Percentiles rank a stretch among this genome's conserved stretches.
Evolutionary conservation across 2,329 filamentous ascomycete species (phyloP).

Genomic region (Cercospora sp.): DNA sequence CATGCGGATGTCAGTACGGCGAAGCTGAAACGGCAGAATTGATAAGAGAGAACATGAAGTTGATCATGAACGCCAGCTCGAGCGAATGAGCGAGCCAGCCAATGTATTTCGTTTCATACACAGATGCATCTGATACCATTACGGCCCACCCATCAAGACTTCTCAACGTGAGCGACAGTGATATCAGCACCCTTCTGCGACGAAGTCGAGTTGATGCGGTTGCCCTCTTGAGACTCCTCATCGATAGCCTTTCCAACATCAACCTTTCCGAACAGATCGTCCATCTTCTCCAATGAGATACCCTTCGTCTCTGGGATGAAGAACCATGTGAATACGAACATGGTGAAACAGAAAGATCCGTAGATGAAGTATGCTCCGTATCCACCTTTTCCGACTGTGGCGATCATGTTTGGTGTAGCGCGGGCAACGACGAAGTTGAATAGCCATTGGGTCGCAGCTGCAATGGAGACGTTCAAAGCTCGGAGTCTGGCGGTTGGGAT

Average conservation of each 20-base stretch:
- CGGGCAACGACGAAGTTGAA: slow-evolving; percentile 73
- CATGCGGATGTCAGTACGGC: not conserved
- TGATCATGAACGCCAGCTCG: not conserved
- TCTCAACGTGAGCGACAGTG: slow-evolving; percentile 10
- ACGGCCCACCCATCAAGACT: not conserved
- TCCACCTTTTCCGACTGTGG: slow-evolving; percentile 51
- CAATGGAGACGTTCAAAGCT: slow-evolving; percentile 67
- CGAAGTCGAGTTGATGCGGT: not conserved
- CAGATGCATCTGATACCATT: not conserved
- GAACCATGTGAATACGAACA: slow-evolving; percentile 65
- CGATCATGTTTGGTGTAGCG: slow-evolving; percentile 67
- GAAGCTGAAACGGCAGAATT: not conserved
- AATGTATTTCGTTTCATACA: not conserved
- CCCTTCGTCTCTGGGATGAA: slow-evolving; percentile 59
- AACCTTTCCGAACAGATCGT: slow-evolving; percentile 44
- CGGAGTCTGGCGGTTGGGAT: slow-evolving; percentile 67
- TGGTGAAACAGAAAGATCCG: slow-evolving; percentile 61
- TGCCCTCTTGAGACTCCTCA: slow-evolving; percentile 10
- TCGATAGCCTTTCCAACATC: slow-evolving; percentile 13
- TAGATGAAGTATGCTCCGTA: slow-evolving; percentile 48
- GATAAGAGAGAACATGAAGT: not conserved
- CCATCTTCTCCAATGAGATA: slow-evolving; percentile 49
- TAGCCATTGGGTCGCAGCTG: slow-evolving; percentile 60
- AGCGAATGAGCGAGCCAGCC: not conserved
- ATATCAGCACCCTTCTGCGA: slow-evolving; percentile 5